These are phyloP conservation scores for Tritrichomonas foetus DNA, from an alignment of 208 protist species.

Conservation along the genomic window DNA sequence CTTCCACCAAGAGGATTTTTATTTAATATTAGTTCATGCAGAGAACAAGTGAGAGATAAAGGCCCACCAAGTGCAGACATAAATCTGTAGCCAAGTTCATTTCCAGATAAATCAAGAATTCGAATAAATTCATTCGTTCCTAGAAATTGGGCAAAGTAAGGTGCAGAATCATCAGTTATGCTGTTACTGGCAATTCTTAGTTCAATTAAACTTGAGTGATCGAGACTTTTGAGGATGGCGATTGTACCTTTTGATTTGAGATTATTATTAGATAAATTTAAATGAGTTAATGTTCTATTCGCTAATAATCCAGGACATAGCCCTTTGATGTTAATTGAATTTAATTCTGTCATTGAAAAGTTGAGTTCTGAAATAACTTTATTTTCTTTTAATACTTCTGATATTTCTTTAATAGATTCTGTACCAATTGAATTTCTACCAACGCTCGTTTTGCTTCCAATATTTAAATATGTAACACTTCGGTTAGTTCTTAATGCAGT, in stretches of 20 bases:
- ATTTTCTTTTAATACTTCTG: neutral
- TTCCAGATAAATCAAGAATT: neutral
- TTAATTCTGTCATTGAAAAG: conserved; percentile 17
- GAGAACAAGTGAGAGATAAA: neutral
- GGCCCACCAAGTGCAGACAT: neutral
- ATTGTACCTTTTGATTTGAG: neutral
- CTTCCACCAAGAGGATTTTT: neutral
- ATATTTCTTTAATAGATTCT: neutral
- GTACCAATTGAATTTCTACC: neutral
- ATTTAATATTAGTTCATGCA: neutral
- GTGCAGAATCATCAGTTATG: neutral
- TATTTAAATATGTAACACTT: neutral
- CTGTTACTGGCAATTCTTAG: neutral
- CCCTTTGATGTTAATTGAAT: too few relatives aligned
- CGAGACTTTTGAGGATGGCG: neutral
- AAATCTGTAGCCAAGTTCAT: neutral
- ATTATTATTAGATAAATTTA: conserved; percentile 29
- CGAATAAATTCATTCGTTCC: neutral
- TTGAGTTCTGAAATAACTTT: neutral
- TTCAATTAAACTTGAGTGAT: neutral
- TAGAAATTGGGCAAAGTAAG: neutral
- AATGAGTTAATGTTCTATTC: neutral
- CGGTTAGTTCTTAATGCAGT: neutral
- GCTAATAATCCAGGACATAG: neutral
- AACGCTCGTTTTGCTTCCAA: neutral